A percentile compares a stretch with the other conserved stretches of the same genome.
Evolutionary conservation across 78 protist species (phyloP).

Genomic region (Speleostelium caveatum): DNA sequence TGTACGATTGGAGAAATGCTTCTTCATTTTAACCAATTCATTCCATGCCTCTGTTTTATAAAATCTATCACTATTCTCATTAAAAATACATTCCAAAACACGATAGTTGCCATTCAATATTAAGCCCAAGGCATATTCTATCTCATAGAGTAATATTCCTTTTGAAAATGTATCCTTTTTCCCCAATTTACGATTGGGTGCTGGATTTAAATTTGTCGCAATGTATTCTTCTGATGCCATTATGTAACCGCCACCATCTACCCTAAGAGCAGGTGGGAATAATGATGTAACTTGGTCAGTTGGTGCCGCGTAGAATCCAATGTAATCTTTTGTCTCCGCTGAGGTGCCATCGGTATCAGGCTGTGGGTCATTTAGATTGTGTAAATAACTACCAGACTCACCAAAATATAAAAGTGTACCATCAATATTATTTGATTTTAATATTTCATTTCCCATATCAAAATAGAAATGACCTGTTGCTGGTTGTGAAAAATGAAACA

Average conservation of each 20-base stretch:
- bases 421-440: neutral
- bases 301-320: constrained; percentile 53
- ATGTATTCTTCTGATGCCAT: neutral
- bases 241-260: neutral
- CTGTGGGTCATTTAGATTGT: neutral
- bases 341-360: neutral
- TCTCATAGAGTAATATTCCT: constrained; percentile 50
- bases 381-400: constrained; percentile 30
- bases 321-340: neutral
- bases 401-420: constrained; percentile 37
- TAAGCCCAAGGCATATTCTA: constrained; percentile 1
- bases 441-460: neutral
- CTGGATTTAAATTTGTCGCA: neutral
- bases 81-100: constrained; percentile 21
- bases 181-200: neutral
- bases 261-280: constrained; percentile 40
- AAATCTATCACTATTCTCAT: neutral
- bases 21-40: neutral
- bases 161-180: constrained; percentile 28
- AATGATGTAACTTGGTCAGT: constrained; percentile 57
- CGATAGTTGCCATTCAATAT: constrained; percentile 27
- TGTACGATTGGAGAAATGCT: neutral
- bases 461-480: neutral
- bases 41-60: constrained; percentile 47
- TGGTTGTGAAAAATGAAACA: neutral